A percentile compares a stretch with the other conserved stretches of the same genome.
These are phyloP conservation scores for Crataegus laevigata DNA, from an alignment of 306 rosid species.

Conservation along the genomic window DNA sequence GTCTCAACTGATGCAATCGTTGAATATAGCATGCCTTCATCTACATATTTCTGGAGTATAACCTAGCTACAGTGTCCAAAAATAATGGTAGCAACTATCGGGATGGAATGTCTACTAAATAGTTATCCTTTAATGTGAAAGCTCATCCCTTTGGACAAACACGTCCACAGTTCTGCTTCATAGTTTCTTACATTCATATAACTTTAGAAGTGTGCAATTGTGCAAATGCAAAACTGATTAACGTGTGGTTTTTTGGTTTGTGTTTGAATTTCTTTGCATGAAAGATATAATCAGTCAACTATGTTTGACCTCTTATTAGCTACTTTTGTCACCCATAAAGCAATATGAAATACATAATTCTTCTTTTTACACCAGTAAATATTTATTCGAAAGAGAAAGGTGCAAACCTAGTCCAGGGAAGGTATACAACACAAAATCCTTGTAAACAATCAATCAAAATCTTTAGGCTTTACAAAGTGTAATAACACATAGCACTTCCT, in stretches of 20 bases:
- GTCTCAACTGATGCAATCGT: background rate
- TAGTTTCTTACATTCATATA: background rate
- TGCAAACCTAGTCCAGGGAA: background rate
- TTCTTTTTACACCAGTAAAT: background rate
- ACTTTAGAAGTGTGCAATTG: background rate
- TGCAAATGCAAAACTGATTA: background rate
- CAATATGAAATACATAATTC: background rate
- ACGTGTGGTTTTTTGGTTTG: background rate
- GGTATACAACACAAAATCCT: background rate
- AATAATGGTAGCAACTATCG: background rate
- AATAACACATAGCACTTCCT: background rate
- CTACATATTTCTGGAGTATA: background rate
- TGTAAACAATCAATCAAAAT: background rate
- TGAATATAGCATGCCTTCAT: background rate
- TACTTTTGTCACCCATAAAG: background rate
- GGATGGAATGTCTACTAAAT: background rate
- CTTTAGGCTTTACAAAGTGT: background rate
- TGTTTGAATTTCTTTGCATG: background rate
- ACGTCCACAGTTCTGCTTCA: background rate
- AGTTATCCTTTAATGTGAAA: background rate
- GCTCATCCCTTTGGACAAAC: background rate
- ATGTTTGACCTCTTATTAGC: background rate
- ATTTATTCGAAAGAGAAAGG: background rate
- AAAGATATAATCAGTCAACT: background rate
- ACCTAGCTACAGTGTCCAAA: background rate